These are phyloP conservation scores for Coccomyxa subellipsoidea DNA, from an alignment of 163 green algal genomes.

Conservation along the genomic window DNA sequence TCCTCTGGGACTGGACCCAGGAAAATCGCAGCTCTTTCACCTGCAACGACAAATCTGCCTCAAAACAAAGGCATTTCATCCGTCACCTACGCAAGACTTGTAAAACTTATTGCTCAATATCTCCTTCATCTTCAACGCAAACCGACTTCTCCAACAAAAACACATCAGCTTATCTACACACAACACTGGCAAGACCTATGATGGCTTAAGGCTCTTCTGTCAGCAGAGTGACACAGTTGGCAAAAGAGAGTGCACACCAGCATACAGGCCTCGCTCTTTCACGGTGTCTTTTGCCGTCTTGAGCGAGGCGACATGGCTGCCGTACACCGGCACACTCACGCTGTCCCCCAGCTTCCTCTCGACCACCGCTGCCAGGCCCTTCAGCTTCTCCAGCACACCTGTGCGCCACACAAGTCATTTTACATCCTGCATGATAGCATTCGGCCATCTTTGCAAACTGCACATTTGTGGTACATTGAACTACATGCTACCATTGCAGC, in stretches of 20 bases:
- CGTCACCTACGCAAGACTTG: background rate
- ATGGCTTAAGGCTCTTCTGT: too few relatives aligned
- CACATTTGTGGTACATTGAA: too few relatives aligned
- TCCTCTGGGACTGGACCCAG: constrained; percentile 61
- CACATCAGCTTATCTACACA: too few relatives aligned
- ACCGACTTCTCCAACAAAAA: too few relatives aligned
- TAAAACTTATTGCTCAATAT: too few relatives aligned
- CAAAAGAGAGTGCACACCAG: constrained; percentile 32
- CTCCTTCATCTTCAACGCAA: too few relatives aligned
- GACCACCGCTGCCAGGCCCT: constrained; percentile 49
- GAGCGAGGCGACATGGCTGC: constrained; percentile 37
- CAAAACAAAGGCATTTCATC: background rate
- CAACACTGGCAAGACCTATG: too few relatives aligned
- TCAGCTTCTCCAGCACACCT: constrained; percentile 76
- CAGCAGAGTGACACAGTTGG: too few relatives aligned
- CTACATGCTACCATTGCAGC: too few relatives aligned
- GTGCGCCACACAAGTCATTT: background rate
- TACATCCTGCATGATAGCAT: background rate
- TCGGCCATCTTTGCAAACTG: background rate
- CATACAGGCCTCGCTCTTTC: constrained; percentile 33
- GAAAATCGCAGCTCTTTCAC: constrained; percentile 52
- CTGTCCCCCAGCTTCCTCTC: constrained; percentile 63
- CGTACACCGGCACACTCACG: constrained; percentile 66
- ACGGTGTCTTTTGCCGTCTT: constrained; percentile 25
- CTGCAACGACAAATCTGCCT: constrained; percentile 9